phyloP scores from a whole-genome alignment of 2,329 filamentous ascomycete genomes.

The Clonostachys solani region DNA sequence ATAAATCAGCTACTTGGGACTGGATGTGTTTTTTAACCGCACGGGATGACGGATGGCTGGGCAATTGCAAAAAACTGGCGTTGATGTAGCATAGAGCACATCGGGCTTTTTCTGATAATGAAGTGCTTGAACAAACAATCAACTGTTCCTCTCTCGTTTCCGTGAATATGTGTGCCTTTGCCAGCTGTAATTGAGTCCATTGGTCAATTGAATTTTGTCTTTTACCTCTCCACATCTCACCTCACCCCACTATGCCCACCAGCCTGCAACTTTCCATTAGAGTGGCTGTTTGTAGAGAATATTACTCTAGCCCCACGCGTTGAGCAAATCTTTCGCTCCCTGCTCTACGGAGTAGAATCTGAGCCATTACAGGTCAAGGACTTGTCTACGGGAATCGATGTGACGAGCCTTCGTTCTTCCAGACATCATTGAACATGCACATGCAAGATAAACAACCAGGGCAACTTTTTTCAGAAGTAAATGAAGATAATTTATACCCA shows the following conservation, averaged over 20 bases:
- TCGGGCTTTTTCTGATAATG: slow-evolving; percentile 2
- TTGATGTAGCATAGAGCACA: slow-evolving; percentile 22
- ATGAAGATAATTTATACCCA: too few species aligned
- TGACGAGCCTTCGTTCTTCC: too few species aligned
- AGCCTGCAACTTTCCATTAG: neutral
- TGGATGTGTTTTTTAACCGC: slow-evolving; percentile 3
- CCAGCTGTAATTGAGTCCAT: neutral
- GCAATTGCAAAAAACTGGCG: slow-evolving; percentile 12
- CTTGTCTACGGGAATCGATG: too few species aligned
- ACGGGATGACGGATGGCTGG: neutral
- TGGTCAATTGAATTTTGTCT: too few species aligned
- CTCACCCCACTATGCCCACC: neutral
- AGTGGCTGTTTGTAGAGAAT: neutral
- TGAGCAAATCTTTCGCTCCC: too few species aligned
- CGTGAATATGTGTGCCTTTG: neutral
- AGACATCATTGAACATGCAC: neutral
- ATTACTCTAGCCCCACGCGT: too few species aligned
- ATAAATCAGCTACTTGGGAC: slow-evolving; percentile 26
- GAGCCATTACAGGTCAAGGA: too few species aligned
- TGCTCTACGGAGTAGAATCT: too few species aligned
- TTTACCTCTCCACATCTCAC: too few species aligned
- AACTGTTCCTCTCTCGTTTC: neutral
- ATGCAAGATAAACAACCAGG: neutral
- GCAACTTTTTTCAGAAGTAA: neutral
- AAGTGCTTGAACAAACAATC: neutral